Percentiles rank a stretch among this genome's conserved stretches.
phyloP scores from a whole-genome alignment of 2,329 filamentous ascomycete genomes.

The Emergomyces africanus region DNA sequence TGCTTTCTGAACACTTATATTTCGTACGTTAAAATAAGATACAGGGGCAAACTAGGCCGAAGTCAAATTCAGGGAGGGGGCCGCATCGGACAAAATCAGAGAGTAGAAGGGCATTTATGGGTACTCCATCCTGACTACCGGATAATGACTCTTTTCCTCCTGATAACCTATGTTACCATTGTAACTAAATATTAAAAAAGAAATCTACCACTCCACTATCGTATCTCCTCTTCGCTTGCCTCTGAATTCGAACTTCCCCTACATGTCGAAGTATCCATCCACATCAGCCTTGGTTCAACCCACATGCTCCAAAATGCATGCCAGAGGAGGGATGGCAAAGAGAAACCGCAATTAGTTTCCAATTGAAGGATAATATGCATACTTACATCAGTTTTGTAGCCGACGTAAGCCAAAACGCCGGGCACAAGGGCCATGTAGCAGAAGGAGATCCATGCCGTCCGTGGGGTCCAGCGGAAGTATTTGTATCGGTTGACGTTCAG shows the following conservation, averaged over 20 bases:
- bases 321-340: neutral
- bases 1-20: neutral
- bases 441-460: conserved; percentile 68
- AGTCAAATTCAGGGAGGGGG: neutral
- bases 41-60: neutral
- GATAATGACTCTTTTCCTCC: neutral
- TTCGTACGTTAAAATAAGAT: neutral
- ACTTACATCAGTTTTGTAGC: conserved; percentile 78
- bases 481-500: conserved; percentile 54
- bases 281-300: neutral
- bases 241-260: conserved; percentile 79
- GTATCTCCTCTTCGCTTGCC: conserved; percentile 81
- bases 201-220: conserved; percentile 58
- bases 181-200: conserved; percentile 14
- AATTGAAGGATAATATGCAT: neutral
- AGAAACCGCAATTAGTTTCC: neutral
- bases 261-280: neutral
- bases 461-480: conserved; percentile 87
- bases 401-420: conserved; percentile 53
- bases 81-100: neutral
- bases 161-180: neutral
- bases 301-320: neutral
- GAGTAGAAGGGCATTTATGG: neutral
- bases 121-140: neutral
- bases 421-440: conserved; percentile 66